phyloP scores from a whole-genome alignment of 2,329 filamentous ascomycete genomes.

The Sporothrix mexicana region DNA sequence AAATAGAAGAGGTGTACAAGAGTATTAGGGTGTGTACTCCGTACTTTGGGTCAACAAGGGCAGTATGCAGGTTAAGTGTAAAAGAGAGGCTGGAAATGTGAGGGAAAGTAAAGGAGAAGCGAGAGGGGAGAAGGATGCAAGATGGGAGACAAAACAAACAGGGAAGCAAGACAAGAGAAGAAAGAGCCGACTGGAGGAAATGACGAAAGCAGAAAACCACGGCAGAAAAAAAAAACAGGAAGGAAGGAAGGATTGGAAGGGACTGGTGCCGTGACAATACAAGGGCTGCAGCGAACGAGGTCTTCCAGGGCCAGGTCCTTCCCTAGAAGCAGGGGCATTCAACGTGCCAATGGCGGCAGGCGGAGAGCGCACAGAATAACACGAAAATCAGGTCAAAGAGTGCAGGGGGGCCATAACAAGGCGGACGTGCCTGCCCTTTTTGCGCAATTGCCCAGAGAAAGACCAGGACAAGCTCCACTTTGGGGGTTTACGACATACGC shows the following conservation, averaged over 20 bases:
- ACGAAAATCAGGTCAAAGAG: not conserved
- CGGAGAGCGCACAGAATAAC: not conserved
- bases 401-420: slow-evolving; percentile 10
- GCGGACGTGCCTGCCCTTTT: slow-evolving; percentile 10
- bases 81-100: slow-evolving; percentile 20
- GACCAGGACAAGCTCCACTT: not conserved
- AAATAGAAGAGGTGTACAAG: not conserved
- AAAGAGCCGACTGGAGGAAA: slow-evolving; percentile 9
- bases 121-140: not conserved
- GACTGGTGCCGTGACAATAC: slow-evolving; percentile 14
- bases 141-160: not conserved
- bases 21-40: slow-evolving; percentile 3
- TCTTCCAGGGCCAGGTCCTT: not conserved
- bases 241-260: not conserved
- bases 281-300: not conserved
- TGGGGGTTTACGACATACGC: not conserved
- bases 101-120: not conserved
- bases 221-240: not conserved
- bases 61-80: not conserved
- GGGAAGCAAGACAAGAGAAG: not conserved
- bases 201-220: slow-evolving; percentile 9
- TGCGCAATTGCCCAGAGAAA: not conserved
- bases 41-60: not conserved
- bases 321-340: not conserved
- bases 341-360: slow-evolving; percentile 26